Conservation (phyloP, 2,329 filamentous ascomycete genomes). For the Proliferodiscus dingleyae region DNA sequence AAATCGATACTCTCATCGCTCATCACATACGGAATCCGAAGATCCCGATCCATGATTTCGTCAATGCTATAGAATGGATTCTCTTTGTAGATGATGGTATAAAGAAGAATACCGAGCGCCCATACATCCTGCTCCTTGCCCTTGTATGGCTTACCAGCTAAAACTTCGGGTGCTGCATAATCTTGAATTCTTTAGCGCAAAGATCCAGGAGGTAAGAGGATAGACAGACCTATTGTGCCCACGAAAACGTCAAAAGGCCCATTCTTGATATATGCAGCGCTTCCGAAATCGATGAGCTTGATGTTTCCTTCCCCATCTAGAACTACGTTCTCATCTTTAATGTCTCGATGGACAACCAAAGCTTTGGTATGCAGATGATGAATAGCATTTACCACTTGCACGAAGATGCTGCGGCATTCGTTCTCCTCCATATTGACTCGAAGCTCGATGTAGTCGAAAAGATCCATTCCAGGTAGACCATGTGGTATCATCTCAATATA, state of each 20-base stretch:
- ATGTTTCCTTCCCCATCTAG: slow-evolving; percentile 92
- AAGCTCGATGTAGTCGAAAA: slow-evolving; percentile 98
- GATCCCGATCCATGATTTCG: slow-evolving; percentile 96
- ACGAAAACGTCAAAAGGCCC: slow-evolving; percentile 99
- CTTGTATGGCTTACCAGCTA: slow-evolving; percentile 85
- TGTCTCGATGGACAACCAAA: slow-evolving; percentile 90
- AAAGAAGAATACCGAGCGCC: slow-evolving; percentile 93
- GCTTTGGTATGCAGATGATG: slow-evolving; percentile 90
- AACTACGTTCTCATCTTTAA: slow-evolving; percentile 98
- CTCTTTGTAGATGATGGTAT: slow-evolving; percentile 99
- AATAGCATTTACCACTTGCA: slow-evolving; percentile 84
- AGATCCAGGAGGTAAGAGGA: neutral
- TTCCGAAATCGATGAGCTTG: slow-evolving; percentile 97
- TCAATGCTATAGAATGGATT: slow-evolving; percentile 99
- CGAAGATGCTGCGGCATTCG: slow-evolving; percentile 91
- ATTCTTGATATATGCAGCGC: slow-evolving; percentile 96
- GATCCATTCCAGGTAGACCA: slow-evolving; percentile 92
- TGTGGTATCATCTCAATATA: slow-evolving; percentile 99
- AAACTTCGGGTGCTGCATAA: slow-evolving; percentile 96
- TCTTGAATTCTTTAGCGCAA: slow-evolving; percentile 48
- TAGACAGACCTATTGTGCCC: slow-evolving; percentile 81
- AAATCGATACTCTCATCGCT: slow-evolving; percentile 91
- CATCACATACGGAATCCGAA: slow-evolving; percentile 82
- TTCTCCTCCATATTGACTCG: slow-evolving; percentile 93
- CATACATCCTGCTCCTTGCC: slow-evolving; percentile 98